Percentiles rank a stretch among this genome's conserved stretches.
Evolutionary conservation across 176 grass and related monocot species (phyloP).

Genomic region (Aegilops speltoides): DNA sequence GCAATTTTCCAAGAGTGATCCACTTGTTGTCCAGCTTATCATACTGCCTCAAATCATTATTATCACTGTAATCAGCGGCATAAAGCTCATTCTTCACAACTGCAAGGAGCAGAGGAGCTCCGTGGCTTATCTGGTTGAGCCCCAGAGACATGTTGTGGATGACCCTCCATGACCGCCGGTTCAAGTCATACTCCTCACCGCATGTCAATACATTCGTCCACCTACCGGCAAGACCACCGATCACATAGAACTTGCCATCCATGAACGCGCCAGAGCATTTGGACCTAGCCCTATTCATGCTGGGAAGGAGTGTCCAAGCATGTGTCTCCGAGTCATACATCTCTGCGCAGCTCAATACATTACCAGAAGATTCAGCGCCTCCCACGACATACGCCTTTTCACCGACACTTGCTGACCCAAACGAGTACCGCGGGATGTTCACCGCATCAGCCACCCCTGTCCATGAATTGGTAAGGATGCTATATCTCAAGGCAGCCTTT

Average conservation of each 20-base stretch:
- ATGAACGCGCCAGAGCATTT: too few relatives aligned
- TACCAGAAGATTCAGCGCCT: conserved; percentile 43
- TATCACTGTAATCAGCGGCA: conserved; percentile 47
- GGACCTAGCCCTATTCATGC: too few relatives aligned
- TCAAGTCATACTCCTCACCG: conserved; percentile 73
- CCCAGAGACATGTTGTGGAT: conserved; percentile 72
- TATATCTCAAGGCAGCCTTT: conserved; percentile 46
- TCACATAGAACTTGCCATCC: too few relatives aligned
- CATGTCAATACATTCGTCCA: conserved; percentile 45
- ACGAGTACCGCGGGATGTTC: conserved; percentile 53
- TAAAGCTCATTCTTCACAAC: conserved; percentile 82
- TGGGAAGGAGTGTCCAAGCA: conserved; percentile 42
- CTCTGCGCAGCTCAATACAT: conserved; percentile 62
- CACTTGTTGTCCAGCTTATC: conserved; percentile 45
- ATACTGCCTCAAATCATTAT: conserved; percentile 36
- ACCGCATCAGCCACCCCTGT: conserved; percentile 42
- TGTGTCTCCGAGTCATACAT: conserved; percentile 69
- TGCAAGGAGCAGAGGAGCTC: conserved; percentile 40
- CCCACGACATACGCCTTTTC: conserved; percentile 76
- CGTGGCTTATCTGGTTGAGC: conserved; percentile 6
- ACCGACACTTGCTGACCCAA: conserved; percentile 73
- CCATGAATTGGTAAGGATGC: conserved; percentile 85
- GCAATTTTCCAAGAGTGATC: conserved; percentile 54
- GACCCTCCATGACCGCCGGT: conserved; percentile 47
- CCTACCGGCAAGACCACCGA: too few relatives aligned